Evolutionary conservation across 2,329 filamentous ascomycete species (phyloP), one percentile per base, ranked within the genome.

Genomic region (Scleromitrula shiraiana): DNA sequence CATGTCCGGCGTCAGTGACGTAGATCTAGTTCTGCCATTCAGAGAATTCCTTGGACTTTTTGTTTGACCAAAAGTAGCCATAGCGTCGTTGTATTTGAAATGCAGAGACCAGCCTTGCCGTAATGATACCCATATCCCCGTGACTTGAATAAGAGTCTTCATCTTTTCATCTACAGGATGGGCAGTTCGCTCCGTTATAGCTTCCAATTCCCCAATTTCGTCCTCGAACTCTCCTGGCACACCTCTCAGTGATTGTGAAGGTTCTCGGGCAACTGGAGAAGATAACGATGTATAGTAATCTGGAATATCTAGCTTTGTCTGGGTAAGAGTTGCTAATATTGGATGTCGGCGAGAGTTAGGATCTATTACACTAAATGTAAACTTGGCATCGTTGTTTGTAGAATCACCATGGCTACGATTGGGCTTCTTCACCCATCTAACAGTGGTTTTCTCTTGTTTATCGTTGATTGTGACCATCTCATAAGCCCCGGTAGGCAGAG

Each of bases 301-400:
- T 51, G 80, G 77, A 40, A 91, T 76, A 41, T 87, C 80, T 24
- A 91, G 75, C 10, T 74, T 77, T 4, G 73, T 71, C 10, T 74
- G 73, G 3, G 77, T 82, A 37, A 91, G 70, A 2, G 75, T 78
- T 1, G 83, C 86, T 67, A 90, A 76, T 59, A 90, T 78, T 4
- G 87, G 85, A 60, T 91, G 86, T 10, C 82, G 78, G 27, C 83
- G 73, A 7, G 76, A 78, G 39, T 76, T 75, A 0, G 84, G 78
- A 56, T 85, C 78, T 58, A 91, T 81, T 53, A 88, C 78, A 67
- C 83, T 88, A 62, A 91, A 91, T 7, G 80, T 87, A 68, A 82
- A 90, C 61, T 78, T 80, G 49, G 67, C 69, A 39, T 78, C 76
- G 33, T 55, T 39, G 56, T 54, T 42, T 57, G 49, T 29, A 7